Base-by-base conservation (phyloP, 768 basidiomycete species). In the Lactarius pseudohatsudake region DNA sequence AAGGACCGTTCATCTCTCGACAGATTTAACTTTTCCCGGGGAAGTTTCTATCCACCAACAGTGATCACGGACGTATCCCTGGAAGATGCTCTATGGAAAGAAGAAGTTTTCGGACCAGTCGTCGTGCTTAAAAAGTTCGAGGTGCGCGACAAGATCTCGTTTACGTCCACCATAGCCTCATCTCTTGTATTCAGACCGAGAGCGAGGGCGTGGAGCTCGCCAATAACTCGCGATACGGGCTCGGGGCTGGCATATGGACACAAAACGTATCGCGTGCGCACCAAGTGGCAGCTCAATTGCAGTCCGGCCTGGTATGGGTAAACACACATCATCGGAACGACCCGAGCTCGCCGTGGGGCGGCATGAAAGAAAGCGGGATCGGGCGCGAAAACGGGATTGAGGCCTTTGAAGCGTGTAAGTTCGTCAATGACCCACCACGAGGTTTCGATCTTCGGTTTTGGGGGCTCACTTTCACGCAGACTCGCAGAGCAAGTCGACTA, bases 291-390 rank as follows among this genome's bases (percentile, higher is more conserved):
- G 82, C 82, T 59, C 78, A 79, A 40, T 86, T 95, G 41, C 82
- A 94, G 70, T 80, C 88, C 20, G 93, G 93, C 5, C 72, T 94
- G 36, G 89, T 91, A 55, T 95, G 93, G 93, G 84, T 94, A 43
- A 94, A 95, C 73, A 92, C 90, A 0, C 91, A 94, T 70, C 93
- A 95, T 72, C 84, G 92, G 56, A 94, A 95, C 71, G 92, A 94
- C 73, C 93, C 93, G 9, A 90, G 89, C 69, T 92, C 90, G 38
- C 92, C 93, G 47, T 95, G 93, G 91, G 92, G 92, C 22, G 92
- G 92, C 7, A 91, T 93, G 91, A 93, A 94, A 74, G 88, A 90
- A 69, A 94, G 92, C 71, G 92, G 92, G 1, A 88, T 92, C 61
- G 92, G 93, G 6, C 77, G 93, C 64, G 93, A 95, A 74, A 95